phyloP scores from a whole-genome alignment of 768 basidiomycete genomes.

The Phlebiopsis gigantea region DNA sequence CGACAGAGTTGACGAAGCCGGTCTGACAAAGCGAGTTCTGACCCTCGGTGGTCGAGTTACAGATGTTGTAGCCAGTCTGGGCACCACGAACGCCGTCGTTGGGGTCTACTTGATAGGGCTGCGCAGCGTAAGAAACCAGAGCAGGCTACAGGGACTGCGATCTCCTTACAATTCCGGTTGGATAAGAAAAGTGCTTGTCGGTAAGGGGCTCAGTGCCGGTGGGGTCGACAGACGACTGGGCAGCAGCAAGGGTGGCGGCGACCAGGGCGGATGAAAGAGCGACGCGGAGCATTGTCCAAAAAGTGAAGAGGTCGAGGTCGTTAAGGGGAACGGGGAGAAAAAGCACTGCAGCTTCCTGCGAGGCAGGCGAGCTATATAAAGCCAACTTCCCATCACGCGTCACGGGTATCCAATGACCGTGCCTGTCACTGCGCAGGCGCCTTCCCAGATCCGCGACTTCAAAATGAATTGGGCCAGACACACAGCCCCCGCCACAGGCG shows the following conservation, averaged over 20 bases:
- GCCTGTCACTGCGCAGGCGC: not conserved
- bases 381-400: not conserved
- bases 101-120: constrained; percentile 45
- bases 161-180: constrained; percentile 18
- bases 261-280: constrained; percentile 4
- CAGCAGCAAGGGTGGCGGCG: not conserved
- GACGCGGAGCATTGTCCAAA: constrained; percentile 3
- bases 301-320: not conserved
- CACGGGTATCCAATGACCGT: not conserved
- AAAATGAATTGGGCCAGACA: not conserved
- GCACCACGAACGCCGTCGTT: constrained; percentile 42
- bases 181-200: constrained; percentile 22
- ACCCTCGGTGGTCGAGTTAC: constrained; percentile 62
- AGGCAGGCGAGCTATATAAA: not conserved
- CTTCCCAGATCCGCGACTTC: not conserved
- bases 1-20: constrained; percentile 52
- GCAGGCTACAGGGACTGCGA: not conserved
- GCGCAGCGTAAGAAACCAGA: not conserved
- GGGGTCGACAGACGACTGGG: constrained; percentile 1
- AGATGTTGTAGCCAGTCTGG: constrained; percentile 62
- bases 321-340: not conserved
- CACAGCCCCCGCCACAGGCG: not conserved
- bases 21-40: constrained; percentile 68
- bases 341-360: not conserved
- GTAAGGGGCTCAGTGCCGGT: constrained; percentile 23